phyloP scores from a whole-genome alignment of 129 eudicot genomes.

The Flaveria robusta region DNA sequence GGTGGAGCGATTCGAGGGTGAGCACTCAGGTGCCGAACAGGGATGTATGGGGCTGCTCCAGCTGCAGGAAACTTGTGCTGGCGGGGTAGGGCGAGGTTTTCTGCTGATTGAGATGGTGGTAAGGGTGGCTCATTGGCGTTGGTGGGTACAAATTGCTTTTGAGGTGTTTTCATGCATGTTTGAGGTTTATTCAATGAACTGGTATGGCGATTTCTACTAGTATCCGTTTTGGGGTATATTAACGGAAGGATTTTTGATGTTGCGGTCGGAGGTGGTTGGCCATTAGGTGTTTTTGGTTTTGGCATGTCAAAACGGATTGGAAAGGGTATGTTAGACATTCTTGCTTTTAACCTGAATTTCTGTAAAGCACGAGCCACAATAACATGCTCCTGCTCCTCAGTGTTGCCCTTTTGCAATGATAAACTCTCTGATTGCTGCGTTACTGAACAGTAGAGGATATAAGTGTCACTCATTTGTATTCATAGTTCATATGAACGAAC shows the following conservation, averaged over 20 bases:
- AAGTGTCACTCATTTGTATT: neutral
- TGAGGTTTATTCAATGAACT: conserved; percentile 13
- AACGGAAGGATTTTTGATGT: conserved; percentile 83
- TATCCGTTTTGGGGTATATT: conserved; percentile 50
- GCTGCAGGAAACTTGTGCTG: conserved; percentile 70
- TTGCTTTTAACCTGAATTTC: conserved; percentile 62
- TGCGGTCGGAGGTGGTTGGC: conserved; percentile 50
- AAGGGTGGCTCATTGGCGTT: conserved; percentile 27
- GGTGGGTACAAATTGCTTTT: conserved; percentile 20
- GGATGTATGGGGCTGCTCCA: conserved; percentile 83
- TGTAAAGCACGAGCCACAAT: conserved; percentile 82
- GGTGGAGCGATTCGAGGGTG: conserved; percentile 69
- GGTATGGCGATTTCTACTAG: conserved; percentile 36
- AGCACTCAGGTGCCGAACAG: conserved; percentile 60
- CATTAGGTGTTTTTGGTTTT: conserved; percentile 47
- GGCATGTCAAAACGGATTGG: conserved; percentile 71
- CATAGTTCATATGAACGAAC: no score
- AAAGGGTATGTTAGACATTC: conserved; percentile 51
- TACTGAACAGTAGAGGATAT: conserved; percentile 39
- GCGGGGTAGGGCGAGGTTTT: conserved; percentile 27
- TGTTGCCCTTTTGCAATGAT: conserved; percentile 46
- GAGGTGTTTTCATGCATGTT: conserved; percentile 30
- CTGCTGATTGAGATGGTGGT: conserved; percentile 32
- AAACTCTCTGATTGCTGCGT: conserved; percentile 64
- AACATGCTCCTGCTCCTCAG: conserved; percentile 84